Evolutionary conservation across 805 yeast species (phyloP).

Genomic region (Sugiyamaella valdiviana): DNA sequence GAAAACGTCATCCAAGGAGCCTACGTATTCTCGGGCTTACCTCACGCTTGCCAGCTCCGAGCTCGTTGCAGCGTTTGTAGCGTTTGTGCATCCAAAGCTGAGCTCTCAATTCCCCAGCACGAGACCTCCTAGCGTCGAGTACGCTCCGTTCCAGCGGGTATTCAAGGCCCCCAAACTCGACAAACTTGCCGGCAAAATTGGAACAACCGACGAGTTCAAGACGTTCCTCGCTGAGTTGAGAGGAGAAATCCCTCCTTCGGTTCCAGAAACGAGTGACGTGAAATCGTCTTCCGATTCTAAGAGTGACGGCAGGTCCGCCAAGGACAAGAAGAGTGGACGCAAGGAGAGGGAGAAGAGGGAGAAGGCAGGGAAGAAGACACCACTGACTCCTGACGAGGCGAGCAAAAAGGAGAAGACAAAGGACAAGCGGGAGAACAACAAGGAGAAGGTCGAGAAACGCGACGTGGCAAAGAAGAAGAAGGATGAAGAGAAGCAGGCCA

Average conservation of each 20-base stretch:
- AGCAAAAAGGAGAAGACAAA: too few species aligned
- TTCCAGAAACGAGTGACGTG: background rate
- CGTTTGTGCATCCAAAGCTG: constrained; percentile 16
- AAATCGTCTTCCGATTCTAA: background rate
- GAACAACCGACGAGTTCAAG: constrained; percentile 28
- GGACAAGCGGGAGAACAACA: background rate
- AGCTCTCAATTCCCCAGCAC: background rate
- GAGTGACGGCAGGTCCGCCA: background rate
- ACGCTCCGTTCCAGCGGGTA: constrained; percentile 23
- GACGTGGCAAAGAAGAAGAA: background rate
- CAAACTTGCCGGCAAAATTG: constrained; percentile 30
- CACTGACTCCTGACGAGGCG: too few species aligned
- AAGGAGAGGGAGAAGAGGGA: background rate
- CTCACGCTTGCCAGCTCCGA: constrained; percentile 33
- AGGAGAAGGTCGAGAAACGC: background rate
- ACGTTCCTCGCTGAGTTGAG: constrained; percentile 22
- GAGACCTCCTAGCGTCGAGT: constrained; percentile 18
- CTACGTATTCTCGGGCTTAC: constrained; percentile 41
- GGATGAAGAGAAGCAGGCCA: background rate
- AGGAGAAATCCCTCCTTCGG: background rate
- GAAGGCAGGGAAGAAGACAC: background rate
- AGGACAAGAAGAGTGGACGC: background rate
- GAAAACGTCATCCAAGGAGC: constrained; percentile 29
- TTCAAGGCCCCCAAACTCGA: constrained; percentile 13
- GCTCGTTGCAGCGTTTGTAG: constrained; percentile 25